These are phyloP conservation scores for Phanerochaete sordida DNA, from an alignment of 768 basidiomycete species.

Conservation along the genomic window DNA sequence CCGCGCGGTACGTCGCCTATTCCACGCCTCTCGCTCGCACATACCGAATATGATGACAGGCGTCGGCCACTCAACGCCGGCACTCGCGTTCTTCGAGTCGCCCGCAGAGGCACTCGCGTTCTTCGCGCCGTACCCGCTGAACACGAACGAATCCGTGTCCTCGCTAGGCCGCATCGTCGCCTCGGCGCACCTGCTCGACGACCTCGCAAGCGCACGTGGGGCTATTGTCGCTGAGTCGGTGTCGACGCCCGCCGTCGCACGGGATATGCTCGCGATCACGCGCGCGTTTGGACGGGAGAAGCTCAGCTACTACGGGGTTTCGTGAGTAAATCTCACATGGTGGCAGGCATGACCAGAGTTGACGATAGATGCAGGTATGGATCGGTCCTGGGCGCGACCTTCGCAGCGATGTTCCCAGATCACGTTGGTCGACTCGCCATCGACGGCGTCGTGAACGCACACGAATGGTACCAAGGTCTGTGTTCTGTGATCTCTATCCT, in stretches of 20 bases:
- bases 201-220: background rate
- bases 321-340: too few relatives aligned
- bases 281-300: conserved; percentile 15
- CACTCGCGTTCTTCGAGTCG: background rate
- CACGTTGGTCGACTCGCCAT: conserved; percentile 26
- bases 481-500: background rate
- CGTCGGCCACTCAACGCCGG: background rate
- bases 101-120: background rate
- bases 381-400: background rate
- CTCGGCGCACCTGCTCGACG: background rate
- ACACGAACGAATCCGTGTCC: background rate
- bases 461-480: conserved; percentile 16
- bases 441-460: conserved; percentile 24
- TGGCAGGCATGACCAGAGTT: too few relatives aligned
- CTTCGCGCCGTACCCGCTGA: background rate
- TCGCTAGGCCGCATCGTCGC: background rate
- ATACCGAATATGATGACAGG: too few relatives aligned
- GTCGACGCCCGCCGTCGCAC: conserved; percentile 8
- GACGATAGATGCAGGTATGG: too few relatives aligned
- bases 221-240: conserved; percentile 5
- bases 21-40: too few relatives aligned
- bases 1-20: conserved; percentile 24
- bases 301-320: conserved; percentile 12
- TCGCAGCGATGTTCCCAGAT: conserved; percentile 6
- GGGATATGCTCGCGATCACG: conserved; percentile 19